phyloP scores from a whole-genome alignment of 306 rosid species.

The Medicago arabica region DNA sequence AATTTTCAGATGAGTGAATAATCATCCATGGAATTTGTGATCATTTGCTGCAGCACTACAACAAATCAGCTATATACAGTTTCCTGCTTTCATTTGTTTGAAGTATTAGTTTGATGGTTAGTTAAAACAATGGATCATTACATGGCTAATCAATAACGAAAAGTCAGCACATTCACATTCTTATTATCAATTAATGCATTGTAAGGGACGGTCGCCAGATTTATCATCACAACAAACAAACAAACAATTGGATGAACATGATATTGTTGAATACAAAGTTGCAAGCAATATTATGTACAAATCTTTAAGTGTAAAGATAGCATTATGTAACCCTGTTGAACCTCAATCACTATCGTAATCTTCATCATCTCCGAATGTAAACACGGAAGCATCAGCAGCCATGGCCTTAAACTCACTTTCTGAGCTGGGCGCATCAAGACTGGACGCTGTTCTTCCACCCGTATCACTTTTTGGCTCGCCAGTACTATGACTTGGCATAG shows the following conservation, averaged over 20 bases:
- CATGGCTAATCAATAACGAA: background rate
- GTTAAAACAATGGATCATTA: conserved; percentile 19
- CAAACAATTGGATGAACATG: conserved; percentile 48
- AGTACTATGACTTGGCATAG: conserved; percentile 43
- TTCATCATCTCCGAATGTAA: conserved; percentile 93
- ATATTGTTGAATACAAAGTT: conserved; percentile 33
- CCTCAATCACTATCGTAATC: conserved; percentile 90
- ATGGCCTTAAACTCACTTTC: conserved; percentile 97
- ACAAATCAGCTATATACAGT: background rate
- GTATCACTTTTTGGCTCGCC: conserved; percentile 58
- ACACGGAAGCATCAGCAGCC: conserved; percentile 99
- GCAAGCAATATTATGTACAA: conserved; percentile 72
- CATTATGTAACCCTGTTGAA: conserved; percentile 1
- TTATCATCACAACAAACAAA: conserved; percentile 41
- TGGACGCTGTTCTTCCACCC: conserved; percentile 48
- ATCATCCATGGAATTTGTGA: background rate
- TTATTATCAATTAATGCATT: conserved; percentile 37
- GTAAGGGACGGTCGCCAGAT: conserved; percentile 25
- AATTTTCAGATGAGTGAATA: background rate
- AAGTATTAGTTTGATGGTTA: background rate
- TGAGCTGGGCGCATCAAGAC: conserved; percentile 53
- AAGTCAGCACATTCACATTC: background rate
- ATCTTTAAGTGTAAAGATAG: conserved; percentile 26
- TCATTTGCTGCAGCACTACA: background rate
- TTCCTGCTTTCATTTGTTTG: background rate